Conservation (phyloP, 2,329 filamentous ascomycete genomes). For the Tricladium varicosporioides region DNA sequence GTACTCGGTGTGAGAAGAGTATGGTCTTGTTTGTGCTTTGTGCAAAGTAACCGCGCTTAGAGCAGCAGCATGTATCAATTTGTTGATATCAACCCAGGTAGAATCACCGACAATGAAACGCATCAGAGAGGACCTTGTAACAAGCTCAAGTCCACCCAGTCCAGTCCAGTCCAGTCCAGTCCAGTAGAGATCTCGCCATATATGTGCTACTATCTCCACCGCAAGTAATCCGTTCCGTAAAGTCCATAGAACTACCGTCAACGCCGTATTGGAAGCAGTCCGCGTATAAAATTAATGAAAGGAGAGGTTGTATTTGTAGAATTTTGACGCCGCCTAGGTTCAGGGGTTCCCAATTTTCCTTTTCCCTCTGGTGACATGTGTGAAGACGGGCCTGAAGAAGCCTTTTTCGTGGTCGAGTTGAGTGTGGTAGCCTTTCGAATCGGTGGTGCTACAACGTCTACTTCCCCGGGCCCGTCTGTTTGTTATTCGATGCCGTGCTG, state of each 20-base stretch:
- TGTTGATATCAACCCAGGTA: constrained; percentile 2
- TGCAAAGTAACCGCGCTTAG: constrained; percentile 4
- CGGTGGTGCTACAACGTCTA: constrained; percentile 13
- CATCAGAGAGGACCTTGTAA: not conserved
- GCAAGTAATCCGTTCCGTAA: not conserved
- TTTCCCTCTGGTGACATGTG: constrained; percentile 38
- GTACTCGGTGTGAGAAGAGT: not conserved
- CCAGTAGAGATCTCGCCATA: not conserved
- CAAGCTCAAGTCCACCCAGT: constrained; percentile 1
- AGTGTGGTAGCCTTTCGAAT: constrained; percentile 21
- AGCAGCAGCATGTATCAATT: constrained; percentile 11
- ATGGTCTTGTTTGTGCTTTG: not conserved
- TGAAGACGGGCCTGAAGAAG: constrained; percentile 28
- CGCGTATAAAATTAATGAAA: constrained; percentile 31
- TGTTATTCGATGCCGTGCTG: constrained; percentile 99
- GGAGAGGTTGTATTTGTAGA: constrained; percentile 21
- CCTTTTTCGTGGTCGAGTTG: constrained; percentile 16
- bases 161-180: not conserved
- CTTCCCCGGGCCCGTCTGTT: constrained; percentile 66
- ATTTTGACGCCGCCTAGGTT: constrained; percentile 21
- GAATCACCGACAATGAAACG: not conserved
- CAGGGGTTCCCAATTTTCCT: constrained; percentile 16
- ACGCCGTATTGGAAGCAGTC: constrained; percentile 28
- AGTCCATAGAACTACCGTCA: constrained; percentile 13
- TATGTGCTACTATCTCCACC: not conserved